phyloP scores from a whole-genome alignment of 495 filamentous ascomycete species.

The Lasiosphaeria ovina region DNA sequence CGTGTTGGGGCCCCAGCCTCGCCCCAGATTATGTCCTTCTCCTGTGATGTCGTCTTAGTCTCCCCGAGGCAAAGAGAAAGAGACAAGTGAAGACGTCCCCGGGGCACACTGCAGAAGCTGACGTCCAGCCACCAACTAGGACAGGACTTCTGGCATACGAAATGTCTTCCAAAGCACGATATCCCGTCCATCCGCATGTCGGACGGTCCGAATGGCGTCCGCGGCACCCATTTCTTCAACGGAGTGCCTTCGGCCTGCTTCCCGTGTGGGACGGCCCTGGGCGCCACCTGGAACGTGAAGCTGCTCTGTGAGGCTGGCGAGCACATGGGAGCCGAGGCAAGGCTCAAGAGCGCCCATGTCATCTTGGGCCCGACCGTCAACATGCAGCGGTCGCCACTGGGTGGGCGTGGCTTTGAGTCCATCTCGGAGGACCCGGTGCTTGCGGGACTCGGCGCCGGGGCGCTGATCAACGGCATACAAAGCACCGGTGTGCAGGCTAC shows the following conservation, averaged over 20 bases:
- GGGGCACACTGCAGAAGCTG: neutral
- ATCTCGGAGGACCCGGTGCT: slow-evolving; percentile 72
- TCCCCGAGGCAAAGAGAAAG: too few relatives aligned
- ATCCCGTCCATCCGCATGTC: slow-evolving; percentile 65
- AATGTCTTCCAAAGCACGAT: slow-evolving; percentile 51
- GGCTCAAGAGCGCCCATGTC: slow-evolving; percentile 66
- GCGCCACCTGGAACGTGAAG: slow-evolving; percentile 66
- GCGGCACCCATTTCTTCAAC: slow-evolving; percentile 72
- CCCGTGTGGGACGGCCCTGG: slow-evolving; percentile 67
- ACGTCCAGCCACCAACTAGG: slow-evolving; percentile 31
- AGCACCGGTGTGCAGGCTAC: slow-evolving; percentile 67
- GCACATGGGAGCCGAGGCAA: slow-evolving; percentile 66
- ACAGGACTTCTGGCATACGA: slow-evolving; percentile 67
- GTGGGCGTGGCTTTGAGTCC: slow-evolving; percentile 76
- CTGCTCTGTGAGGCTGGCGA: slow-evolving; percentile 60
- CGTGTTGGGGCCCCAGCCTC: neutral
- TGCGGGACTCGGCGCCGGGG: slow-evolving; percentile 64
- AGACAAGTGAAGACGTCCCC: neutral
- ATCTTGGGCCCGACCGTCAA: slow-evolving; percentile 76
- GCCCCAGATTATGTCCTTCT: too few relatives aligned
- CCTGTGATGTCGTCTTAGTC: too few relatives aligned
- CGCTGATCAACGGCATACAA: slow-evolving; percentile 68
- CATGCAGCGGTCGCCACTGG: slow-evolving; percentile 72
- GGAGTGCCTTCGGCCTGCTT: slow-evolving; percentile 66
- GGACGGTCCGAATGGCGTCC: slow-evolving; percentile 74